Base-by-base conservation (phyloP, 2,329 filamentous ascomycete genomes). In the Colletotrichum phormii region DNA sequence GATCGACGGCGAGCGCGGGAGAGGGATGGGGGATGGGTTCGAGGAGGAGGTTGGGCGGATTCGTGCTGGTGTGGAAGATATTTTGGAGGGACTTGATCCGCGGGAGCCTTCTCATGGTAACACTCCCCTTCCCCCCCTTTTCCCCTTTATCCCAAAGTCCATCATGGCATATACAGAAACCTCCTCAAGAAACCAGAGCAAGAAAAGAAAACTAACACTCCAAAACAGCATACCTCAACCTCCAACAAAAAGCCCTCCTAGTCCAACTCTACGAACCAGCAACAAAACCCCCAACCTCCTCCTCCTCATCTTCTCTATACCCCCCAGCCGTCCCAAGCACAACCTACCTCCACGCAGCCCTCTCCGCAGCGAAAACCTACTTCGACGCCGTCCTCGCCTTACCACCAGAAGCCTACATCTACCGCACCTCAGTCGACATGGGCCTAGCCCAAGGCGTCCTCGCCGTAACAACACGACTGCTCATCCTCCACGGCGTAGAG, bases 261-360 rank as follows among this genome's bases (percentile, higher is more conserved):
- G 81, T 82, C 31, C 79, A 82, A 8, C 74, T 84, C 15, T 83
- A 85, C 74, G 79, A 85, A 37, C 83, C 84, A 1, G 83, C 82
- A 8, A 82, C 82, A 5, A 75, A 79, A 42, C 73, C 75, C 22
- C 75, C 79, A 7, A 75, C 78, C 2, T 76, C 75, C 5, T 76
- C 75, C 5, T 22, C 18, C 4, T 22, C 42, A 22, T 11, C 18
- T 8, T 49, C 42, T n/a, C 42, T 8, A 11, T 11, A 49, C 42
- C 42, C 18, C 42, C 15, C 42, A 7, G 8, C 42, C 18, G 22
- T 49, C 42, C 42, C n/a, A 22, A 49, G 80, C 37, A 72, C 77
- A 1, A 78, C 82, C 64, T 81, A 81, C 55, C 78, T 85, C 62
- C 75, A 78, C 11, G 79, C 81, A 69, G 82, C 82, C 71, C 75